phyloP scores from a whole-genome alignment of 208 protist species.

The Lotmaria passim region DNA sequence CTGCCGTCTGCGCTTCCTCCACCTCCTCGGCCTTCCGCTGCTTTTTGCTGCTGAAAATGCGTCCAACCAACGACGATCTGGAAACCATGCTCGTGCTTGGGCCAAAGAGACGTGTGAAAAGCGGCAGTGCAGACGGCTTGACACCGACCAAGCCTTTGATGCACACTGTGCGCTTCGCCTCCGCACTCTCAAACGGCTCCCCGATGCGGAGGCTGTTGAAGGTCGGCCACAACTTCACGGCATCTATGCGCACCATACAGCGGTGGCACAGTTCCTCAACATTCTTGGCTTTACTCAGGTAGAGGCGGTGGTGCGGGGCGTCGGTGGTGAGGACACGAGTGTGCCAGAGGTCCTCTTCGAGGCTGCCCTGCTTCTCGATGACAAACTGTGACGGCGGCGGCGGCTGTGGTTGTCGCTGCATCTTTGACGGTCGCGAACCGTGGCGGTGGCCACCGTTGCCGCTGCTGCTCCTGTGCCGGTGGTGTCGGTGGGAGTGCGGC shows the following conservation, averaged over 20 bases:
- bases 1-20: background rate
- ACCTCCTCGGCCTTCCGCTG: background rate
- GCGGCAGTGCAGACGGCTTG: background rate
- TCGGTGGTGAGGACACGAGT: slow-evolving; percentile 28
- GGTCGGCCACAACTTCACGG: slow-evolving; percentile 18
- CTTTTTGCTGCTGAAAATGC: background rate
- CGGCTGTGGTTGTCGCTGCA: background rate
- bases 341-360: slow-evolving; percentile 14
- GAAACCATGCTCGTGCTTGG: background rate
- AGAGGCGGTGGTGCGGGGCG: background rate
- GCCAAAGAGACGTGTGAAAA: background rate
- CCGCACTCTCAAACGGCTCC: slow-evolving; percentile 4
- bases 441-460: too few species aligned
- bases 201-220: background rate
- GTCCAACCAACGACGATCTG: background rate
- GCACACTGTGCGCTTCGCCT: slow-evolving; percentile 20
- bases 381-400: slow-evolving; percentile 16
- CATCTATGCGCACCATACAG: slow-evolving; percentile 27
- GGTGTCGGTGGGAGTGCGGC: background rate
- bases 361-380: slow-evolving; percentile 30
- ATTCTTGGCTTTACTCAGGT: slow-evolving; percentile 23
- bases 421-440: too few species aligned
- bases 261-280: slow-evolving; percentile 12
- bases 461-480: too few species aligned
- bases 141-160: slow-evolving; percentile 25